phyloP scores from a whole-genome alignment of 192 early-diverging fungal genomes.

The Piromyces finnis region DNA sequence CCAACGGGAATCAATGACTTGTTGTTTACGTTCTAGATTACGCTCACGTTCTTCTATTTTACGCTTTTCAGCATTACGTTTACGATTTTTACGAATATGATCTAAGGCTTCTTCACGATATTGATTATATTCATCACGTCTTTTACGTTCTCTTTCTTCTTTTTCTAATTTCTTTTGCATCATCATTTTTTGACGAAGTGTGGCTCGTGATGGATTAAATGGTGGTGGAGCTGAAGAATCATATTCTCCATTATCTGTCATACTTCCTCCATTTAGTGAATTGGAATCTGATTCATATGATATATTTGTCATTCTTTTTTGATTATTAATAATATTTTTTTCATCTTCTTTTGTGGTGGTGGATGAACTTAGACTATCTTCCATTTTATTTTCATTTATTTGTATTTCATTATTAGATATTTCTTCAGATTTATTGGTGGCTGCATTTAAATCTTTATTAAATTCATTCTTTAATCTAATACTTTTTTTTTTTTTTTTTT shows the following conservation, averaged over 20 bases:
- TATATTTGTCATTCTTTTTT: background rate
- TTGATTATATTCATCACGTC: constrained; percentile 15
- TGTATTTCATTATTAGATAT: too few relatives aligned
- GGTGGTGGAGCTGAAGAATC: background rate
- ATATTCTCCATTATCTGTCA: background rate
- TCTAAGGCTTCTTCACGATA: constrained; percentile 18
- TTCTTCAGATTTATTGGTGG: too few relatives aligned
- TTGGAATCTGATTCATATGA: background rate
- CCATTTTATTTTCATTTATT: too few relatives aligned
- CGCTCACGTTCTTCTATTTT: constrained; percentile 14
- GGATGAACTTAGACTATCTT: too few relatives aligned
- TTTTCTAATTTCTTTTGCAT: constrained; percentile 20
- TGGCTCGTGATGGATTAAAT: background rate
- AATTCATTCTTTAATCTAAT: background rate
- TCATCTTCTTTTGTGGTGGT: background rate
- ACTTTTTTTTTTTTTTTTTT: background rate
- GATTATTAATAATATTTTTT: too few relatives aligned
- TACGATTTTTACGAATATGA: constrained; percentile 15
- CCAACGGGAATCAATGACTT: constrained; percentile 4
- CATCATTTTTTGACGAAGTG: constrained; percentile 4
- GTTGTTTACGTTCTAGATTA: constrained; percentile 55
- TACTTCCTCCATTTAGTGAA: background rate
- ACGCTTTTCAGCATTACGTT: constrained; percentile 3
- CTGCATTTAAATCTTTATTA: background rate
- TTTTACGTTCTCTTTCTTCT: constrained; percentile 19